phyloP scores from a whole-genome alignment of 805 yeast species.

The Candida ulmi region DNA sequence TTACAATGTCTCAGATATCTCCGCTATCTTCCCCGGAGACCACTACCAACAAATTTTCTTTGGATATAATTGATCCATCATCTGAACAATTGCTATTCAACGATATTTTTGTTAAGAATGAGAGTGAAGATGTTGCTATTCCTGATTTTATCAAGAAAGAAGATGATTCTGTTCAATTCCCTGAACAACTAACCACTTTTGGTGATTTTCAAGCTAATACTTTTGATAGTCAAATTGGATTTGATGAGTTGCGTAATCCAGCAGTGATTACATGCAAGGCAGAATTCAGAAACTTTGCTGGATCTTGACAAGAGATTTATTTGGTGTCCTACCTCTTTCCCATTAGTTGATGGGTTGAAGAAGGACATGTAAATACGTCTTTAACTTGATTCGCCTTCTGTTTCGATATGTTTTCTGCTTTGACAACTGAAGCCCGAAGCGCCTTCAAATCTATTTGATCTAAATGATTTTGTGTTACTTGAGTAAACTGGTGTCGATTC shows the following conservation, averaged over 20 bases:
- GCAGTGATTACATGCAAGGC: conserved; percentile 31
- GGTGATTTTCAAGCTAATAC: conserved; percentile 17
- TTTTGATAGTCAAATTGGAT: conserved; percentile 27
- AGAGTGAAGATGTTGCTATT: not conserved
- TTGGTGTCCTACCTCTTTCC: conserved; percentile 1
- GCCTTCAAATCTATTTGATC: conserved; percentile 26
- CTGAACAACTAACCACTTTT: conserved; percentile 5
- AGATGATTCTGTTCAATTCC: conserved; percentile 1
- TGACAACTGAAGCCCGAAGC: conserved; percentile 25
- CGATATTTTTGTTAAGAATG: conserved; percentile 11
- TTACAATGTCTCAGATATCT: conserved; percentile 1
- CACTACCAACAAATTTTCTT: conserved; percentile 18
- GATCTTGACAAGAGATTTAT: not conserved
- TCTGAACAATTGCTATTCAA: not conserved
- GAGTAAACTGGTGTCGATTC: conserved; percentile 2
- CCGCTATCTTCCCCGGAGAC: conserved; percentile 12
- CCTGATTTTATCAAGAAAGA: conserved; percentile 9
- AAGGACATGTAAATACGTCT: conserved; percentile 5
- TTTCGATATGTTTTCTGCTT: not conserved
- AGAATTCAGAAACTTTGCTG: not conserved
- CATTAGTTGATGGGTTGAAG: conserved; percentile 3
- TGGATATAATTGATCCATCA: conserved; percentile 16
- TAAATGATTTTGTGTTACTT: conserved; percentile 25
- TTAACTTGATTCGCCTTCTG: not conserved
- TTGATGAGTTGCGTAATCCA: conserved; percentile 42